Evolutionary conservation across 2,329 filamentous ascomycete species (phyloP), one percentile per base, ranked within the genome.

Genomic region (Tothia fuscella): DNA sequence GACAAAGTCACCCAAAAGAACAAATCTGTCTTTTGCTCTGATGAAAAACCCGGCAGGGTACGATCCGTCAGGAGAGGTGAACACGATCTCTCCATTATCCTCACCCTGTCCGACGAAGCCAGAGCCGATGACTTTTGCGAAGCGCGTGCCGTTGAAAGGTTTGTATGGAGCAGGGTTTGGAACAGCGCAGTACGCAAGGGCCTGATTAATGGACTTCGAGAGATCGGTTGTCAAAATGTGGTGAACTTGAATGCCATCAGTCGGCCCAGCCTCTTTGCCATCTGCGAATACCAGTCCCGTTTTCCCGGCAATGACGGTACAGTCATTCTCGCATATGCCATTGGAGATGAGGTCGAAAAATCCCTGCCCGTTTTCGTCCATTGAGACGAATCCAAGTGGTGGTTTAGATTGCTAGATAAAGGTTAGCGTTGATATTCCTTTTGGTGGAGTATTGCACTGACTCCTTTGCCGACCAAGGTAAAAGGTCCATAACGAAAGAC

Each of bases 221-320:
- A 39, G 3, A 14, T 34, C 29, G 38, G n/a, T 3, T 3, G 3
- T 22, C 20, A 41, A 12, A 13, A 41, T 25, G 38, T 41, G 38
- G 29, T 41, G 38, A 16, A 41, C n/a, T 6, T 41, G 34, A 6
- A 41, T 17, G 3, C 38, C 38, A 10, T 24, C 4, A 5, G 38
- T 7, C 26, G 30, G 17, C 3, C 30, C 30, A 5, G 38, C 38
- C 5, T 25, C 21, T 20, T 17, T 33, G 3, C 38, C 38, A 35
- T 41, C 17, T 21, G 21, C 28, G 17, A 33, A 35, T 12, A 9
- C 6, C 5, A 41, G 9, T 4, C 12, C n/a, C 9, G 10, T n/a
- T 21, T 35, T 32, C 5, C 38, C 38, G n/a, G 38, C 20, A 6
- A 41, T 17, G 28, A 41, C 21, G 16, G 29, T 24, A 19, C 29